Conservation (phyloP, 1,284 basidiomycete genomes). For the Fomitiporia mediterranea region DNA sequence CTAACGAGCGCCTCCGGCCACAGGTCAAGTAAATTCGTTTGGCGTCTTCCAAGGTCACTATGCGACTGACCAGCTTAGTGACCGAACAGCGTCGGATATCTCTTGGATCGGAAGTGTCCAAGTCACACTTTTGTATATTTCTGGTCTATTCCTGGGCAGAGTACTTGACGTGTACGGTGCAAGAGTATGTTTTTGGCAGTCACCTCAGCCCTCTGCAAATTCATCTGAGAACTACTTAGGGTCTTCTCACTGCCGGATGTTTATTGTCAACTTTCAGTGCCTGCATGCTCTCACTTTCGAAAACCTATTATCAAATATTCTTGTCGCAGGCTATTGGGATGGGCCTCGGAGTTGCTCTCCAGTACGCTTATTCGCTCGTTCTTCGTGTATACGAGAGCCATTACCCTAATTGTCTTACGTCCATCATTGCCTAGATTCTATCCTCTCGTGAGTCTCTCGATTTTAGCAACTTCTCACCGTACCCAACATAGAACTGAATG, state of each 20-base stretch:
- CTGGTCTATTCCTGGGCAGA: slow-evolving; percentile 18
- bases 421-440: slow-evolving; percentile 15
- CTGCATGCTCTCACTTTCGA: slow-evolving; percentile 19
- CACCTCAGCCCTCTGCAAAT: background rate
- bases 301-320: slow-evolving; percentile 21
- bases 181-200: slow-evolving; percentile 3
- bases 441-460: slow-evolving; percentile 13
- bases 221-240: slow-evolving; percentile 6
- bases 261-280: slow-evolving; percentile 20
- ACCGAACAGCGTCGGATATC: slow-evolving; percentile 20
- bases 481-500: background rate
- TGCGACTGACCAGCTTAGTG: slow-evolving; percentile 15
- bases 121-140: slow-evolving; percentile 19
- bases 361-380: slow-evolving; percentile 9
- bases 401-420: background rate
- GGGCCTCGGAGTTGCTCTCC: slow-evolving; percentile 20
- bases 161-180: slow-evolving; percentile 20
- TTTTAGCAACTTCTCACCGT: background rate
- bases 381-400: background rate
- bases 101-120: slow-evolving; percentile 22
- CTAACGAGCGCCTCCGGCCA: no score
- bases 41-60: slow-evolving; percentile 22
- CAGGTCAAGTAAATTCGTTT: slow-evolving; percentile 22
- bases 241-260: slow-evolving; percentile 18
- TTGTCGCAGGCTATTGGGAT: slow-evolving; percentile 19